Evolutionary conservation across 495 filamentous ascomycete genomes (phyloP), one percentile per base, ranked within the genome.

Genomic region (Cercophora samala): DNA sequence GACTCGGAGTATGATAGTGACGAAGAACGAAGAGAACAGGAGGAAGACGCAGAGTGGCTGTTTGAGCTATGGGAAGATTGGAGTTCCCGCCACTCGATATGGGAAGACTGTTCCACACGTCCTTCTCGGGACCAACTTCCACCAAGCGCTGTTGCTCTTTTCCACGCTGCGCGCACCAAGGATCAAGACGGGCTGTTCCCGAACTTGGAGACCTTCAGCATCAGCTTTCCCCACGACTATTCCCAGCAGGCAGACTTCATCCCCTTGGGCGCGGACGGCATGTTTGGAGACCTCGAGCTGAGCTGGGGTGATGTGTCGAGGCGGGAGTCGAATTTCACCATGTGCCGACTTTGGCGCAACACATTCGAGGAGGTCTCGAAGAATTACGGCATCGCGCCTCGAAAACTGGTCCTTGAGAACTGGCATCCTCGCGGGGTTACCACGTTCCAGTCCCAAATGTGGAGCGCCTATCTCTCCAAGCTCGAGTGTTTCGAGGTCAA

Each of bases 141-240:
- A 18, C n/a, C 24, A 13, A 62, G 60, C 60, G 60, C 60, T 3
- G 3, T 62, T 6, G 32, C 26, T 9, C 21, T 62, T 13, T 42
- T 62, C 19, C 4, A 62, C 22, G 60, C 60, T 19, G 32, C 19
- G 5, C 37, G 37, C 37, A 13, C 8, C 13, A 46, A 46, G 8
- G 37, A 46, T 9, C 8, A 9, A 11, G 26, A 37, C 3, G 5
- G 24, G 19, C 60, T 62, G 13, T 18, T 62, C 5, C 60, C 60
- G 0, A 62, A 51, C 18, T 24, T 62, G 0, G 32, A 62, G 26
- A 62, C 32, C 0, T 29, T 62, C 60, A 9, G 17, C 24, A 62
- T 62, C 60, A 62, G 23, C 29, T 62, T 62, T n/a, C 25, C 29
- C n/a, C 60, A 62, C n/a, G 29, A 62, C 60, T 62, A 62, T 17